A percentile compares a stretch with the other conserved stretches of the same genome.
Evolutionary conservation across 1,139 yeast species (phyloP).

Genomic region (Geotrichum australiense): DNA sequence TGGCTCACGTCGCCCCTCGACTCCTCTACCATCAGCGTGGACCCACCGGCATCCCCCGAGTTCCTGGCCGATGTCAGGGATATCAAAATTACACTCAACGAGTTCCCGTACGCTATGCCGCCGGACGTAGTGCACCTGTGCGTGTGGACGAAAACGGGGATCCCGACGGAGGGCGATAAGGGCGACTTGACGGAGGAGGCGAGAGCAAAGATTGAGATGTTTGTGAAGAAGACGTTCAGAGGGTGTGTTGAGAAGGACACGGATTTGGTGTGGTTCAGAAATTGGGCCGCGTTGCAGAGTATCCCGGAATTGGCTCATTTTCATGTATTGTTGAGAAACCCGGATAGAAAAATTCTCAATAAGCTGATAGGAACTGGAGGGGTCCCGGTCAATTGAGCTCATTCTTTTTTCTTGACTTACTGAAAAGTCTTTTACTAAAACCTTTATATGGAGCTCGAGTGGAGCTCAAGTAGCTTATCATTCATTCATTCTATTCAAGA

Average conservation of each 20-base stretch:
- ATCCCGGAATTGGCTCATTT: conserved; percentile 37
- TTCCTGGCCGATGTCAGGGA: conserved; percentile 30
- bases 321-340: conserved; percentile 33
- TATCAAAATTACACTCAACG: conserved; percentile 35
- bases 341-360: conserved; percentile 23
- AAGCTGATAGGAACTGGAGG: conserved; percentile 17
- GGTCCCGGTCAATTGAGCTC: conserved; percentile 13
- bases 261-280: conserved; percentile 37
- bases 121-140: conserved; percentile 35
- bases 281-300: conserved; percentile 37
- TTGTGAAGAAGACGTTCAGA: conserved; percentile 29
- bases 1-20: conserved; percentile 4
- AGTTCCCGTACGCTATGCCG: conserved; percentile 38
- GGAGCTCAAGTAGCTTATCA: too few species aligned
- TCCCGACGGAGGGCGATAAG: conserved; percentile 28
- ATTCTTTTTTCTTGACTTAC: too few species aligned
- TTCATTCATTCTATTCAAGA: too few species aligned
- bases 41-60: conserved; percentile 17
- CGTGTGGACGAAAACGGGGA: conserved; percentile 36
- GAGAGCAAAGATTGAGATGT: conserved; percentile 25
- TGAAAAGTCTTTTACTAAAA: too few species aligned
- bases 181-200: conserved; percentile 28
- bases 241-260: conserved; percentile 23
- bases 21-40: too few species aligned
- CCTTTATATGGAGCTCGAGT: too few species aligned